Base-by-base conservation (phyloP, 2,329 filamentous ascomycete species). In the Diplodia scrobiculata region DNA sequence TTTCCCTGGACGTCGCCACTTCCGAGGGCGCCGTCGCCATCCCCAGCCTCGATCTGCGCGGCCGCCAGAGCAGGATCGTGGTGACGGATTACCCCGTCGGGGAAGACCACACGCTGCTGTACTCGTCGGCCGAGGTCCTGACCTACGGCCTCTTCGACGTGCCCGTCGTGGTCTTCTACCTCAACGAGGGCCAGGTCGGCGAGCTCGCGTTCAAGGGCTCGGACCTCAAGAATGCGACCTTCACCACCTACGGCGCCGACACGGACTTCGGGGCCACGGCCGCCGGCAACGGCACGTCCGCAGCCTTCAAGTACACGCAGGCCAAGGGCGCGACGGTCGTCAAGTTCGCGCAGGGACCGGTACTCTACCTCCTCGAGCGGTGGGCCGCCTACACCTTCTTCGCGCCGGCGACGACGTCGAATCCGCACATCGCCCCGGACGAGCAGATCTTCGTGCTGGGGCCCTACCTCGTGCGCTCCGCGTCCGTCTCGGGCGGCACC, bases 1-100 rank as follows among this genome's bases (percentile, higher is more conserved):
- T 88, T 75, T 82, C 81, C 53, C 74, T 89, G 5, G 76, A 80
- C 4, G 80, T 87, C 9, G 82, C 81, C 52, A 88, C 86, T 0
- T 87, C 85, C 0, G 77, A 77, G 17, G 86, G 86, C 1, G 74
- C 79, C 5, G 68, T 87, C 9, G 83, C 80, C 0, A 79, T 89
- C 14, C 86, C 86, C 0, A 81, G 82, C 66, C 81, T 87, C 52
- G 77, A 82, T 5, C 79, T 89, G 48, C 82, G 87, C 65, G 87
- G 87, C 1, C 84, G 87, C 45, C 84, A 87, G 65, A 83, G 85
- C 7, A 88, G 88, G 78, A 84, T 89, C 17, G 73, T 88, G 3
- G 83, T 86, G 0, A 86, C 85, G 0, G 86, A 88, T 69, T 89
- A 87, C 66, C 73, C 69, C 0, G 82, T 87, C 47, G 86, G 85